A percentile compares a stretch with the other conserved stretches of the same genome.
phyloP scores from a whole-genome alignment of 768 basidiomycete species.

The Termitomyces sp. region DNA sequence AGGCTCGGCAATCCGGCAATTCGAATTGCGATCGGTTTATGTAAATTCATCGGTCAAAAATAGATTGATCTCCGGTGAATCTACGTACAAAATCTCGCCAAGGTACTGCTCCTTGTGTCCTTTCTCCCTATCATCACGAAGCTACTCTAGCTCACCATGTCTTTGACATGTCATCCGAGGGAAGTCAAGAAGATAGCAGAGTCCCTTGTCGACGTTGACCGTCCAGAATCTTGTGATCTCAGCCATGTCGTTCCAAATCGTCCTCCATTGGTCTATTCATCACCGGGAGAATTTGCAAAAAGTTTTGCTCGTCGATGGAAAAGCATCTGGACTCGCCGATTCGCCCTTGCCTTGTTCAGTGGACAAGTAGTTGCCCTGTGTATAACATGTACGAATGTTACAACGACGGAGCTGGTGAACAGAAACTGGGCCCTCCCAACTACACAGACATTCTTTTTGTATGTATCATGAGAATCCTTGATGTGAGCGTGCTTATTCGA shows the following conservation, averaged over 20 bases:
- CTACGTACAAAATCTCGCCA: not conserved
- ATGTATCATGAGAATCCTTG: constrained; percentile 20
- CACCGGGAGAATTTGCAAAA: constrained; percentile 41
- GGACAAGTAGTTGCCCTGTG: constrained; percentile 84
- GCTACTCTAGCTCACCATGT: constrained; percentile 2
- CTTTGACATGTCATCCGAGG: not conserved
- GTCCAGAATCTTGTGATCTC: constrained; percentile 6
- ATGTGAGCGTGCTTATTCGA: not conserved
- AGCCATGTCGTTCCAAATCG: constrained; percentile 20
- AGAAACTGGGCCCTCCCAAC: constrained; percentile 72
- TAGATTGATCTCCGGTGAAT: not conserved
- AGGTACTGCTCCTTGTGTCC: not conserved
- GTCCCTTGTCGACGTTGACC: constrained; percentile 5
- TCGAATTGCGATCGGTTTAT: not conserved
- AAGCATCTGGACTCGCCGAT: constrained; percentile 75
- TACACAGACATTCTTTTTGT: constrained; percentile 84
- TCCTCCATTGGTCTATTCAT: constrained; percentile 65
- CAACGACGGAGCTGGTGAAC: constrained; percentile 69
- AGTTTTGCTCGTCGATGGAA: constrained; percentile 58
- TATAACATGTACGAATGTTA: constrained; percentile 85
- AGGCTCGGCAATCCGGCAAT: not conserved
- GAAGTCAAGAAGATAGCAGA: constrained; percentile 12
- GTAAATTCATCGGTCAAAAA: not conserved
- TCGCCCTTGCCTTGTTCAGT: constrained; percentile 61
- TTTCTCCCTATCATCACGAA: not conserved